Evolutionary conservation across 2,329 filamentous ascomycete genomes (phyloP).

Genomic region (Fusarium humuli): DNA sequence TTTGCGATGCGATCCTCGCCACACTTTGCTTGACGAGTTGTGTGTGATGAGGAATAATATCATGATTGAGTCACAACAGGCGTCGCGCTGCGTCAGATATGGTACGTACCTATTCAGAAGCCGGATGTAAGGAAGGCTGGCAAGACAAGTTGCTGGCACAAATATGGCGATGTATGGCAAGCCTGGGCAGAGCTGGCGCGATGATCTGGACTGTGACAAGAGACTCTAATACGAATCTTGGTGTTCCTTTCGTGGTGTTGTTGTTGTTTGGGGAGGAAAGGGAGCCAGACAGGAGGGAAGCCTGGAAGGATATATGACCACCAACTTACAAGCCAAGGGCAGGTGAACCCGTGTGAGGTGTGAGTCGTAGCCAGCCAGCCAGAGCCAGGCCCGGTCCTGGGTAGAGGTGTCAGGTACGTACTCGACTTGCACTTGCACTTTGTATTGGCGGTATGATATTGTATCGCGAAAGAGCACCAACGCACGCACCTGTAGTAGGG

Average conservation of each 20-base stretch:
- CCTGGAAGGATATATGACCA: conserved; percentile 46
- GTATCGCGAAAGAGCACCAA: conserved; percentile 8
- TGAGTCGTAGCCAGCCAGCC: conserved; percentile 32
- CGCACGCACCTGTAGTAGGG: conserved; percentile 6
- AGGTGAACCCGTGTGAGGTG: conserved; percentile 40
- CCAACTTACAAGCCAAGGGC: conserved; percentile 33
- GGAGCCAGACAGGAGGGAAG: conserved; percentile 51
- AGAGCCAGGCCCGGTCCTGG: conserved; percentile 9
- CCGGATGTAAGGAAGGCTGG: conserved; percentile 42
- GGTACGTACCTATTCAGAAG: conserved; percentile 53
- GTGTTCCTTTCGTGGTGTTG: conserved; percentile 63
- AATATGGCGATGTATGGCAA: conserved; percentile 47
- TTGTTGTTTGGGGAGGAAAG: conserved; percentile 59
- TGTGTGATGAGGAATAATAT: conserved; percentile 27
- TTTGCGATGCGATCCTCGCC: conserved; percentile 26
- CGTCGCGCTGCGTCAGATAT: conserved; percentile 13
- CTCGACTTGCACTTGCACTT: conserved; percentile 14
- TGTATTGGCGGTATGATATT: conserved; percentile 7
- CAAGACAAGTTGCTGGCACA: conserved; percentile 44
- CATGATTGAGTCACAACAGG: conserved; percentile 43
- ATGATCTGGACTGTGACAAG: conserved; percentile 71
- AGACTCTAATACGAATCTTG: conserved; percentile 66
- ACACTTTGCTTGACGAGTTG: conserved; percentile 9
- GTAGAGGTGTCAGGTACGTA: conserved; percentile 36
- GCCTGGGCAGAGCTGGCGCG: conserved; percentile 61